Evolutionary conservation across 2,329 filamentous ascomycete species (phyloP).

Genomic region (Talaromyces piceae): DNA sequence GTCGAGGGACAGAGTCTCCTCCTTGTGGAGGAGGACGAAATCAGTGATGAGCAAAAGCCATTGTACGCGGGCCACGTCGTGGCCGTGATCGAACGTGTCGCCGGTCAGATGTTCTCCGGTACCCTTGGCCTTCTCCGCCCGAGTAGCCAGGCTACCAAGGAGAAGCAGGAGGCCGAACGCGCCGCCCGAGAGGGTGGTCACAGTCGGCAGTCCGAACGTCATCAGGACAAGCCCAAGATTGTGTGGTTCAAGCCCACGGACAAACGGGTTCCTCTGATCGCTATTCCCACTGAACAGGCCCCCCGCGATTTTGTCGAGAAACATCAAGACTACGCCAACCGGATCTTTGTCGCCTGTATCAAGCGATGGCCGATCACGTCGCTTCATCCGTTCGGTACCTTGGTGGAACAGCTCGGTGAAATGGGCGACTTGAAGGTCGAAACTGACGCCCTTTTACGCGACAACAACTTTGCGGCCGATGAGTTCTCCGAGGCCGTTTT

Average conservation of each 20-base stretch:
- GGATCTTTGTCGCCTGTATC: slow-evolving; percentile 98
- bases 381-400: slow-evolving; percentile 95
- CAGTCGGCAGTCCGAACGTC: slow-evolving; percentile 67
- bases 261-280: slow-evolving; percentile 95
- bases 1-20: slow-evolving; percentile 96
- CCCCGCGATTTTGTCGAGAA: slow-evolving; percentile 97
- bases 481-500: slow-evolving; percentile 96
- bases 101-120: slow-evolving; percentile 98
- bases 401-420: slow-evolving; percentile 91
- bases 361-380: slow-evolving; percentile 99
- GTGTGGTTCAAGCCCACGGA: slow-evolving; percentile 99
- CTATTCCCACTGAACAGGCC: slow-evolving; percentile 95
- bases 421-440: slow-evolving; percentile 98
- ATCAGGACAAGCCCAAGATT: slow-evolving; percentile 98
- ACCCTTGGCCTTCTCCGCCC: slow-evolving; percentile 89
- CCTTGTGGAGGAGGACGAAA: slow-evolving; percentile 95
- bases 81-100: slow-evolving; percentile 91
- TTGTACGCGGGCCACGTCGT: slow-evolving; percentile 96
- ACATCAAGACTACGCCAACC: slow-evolving; percentile 93
- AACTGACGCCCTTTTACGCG: slow-evolving; percentile 89
- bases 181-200: slow-evolving; percentile 76
- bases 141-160: slow-evolving; percentile 96
- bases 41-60: slow-evolving; percentile 96
- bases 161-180: slow-evolving; percentile 97
- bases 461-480: slow-evolving; percentile 98